phyloP scores from a whole-genome alignment of 352 stramenopile genomes.

The Phytophthora ohioensis region DNA sequence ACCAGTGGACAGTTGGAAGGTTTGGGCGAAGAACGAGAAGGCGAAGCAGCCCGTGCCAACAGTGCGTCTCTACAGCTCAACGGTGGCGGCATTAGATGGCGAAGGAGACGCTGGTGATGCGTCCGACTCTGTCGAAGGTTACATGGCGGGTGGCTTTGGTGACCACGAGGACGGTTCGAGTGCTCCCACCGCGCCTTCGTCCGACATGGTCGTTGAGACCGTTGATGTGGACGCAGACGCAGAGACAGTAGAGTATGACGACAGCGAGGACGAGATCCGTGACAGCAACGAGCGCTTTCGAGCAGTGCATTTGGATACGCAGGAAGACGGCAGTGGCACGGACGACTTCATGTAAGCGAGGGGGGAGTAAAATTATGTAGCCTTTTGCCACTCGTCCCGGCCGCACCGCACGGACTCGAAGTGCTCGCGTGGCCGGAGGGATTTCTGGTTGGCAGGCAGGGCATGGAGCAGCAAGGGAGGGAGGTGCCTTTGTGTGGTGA shows the following conservation, averaged over 20 bases:
- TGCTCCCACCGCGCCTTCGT: slow-evolving; percentile 33
- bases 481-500: slow-evolving; percentile 28
- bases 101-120: slow-evolving; percentile 71
- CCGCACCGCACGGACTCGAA: slow-evolving; percentile 11
- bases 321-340: slow-evolving; percentile 76
- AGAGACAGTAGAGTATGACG: slow-evolving; percentile 90
- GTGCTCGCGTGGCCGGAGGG: slow-evolving; percentile 7
- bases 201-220: slow-evolving; percentile 46
- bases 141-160: slow-evolving; percentile 39
- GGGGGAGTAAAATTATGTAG: slow-evolving; percentile 45
- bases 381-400: slow-evolving; percentile 33
- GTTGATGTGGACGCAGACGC: slow-evolving; percentile 77
- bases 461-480: slow-evolving; percentile 9
- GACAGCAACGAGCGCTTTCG: slow-evolving; percentile 92
- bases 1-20: slow-evolving; percentile 83
- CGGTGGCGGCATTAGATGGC: slow-evolving; percentile 49
- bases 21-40: slow-evolving; percentile 91
- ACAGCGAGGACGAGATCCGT: slow-evolving; percentile 91
- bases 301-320: slow-evolving; percentile 87
- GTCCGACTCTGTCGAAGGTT: slow-evolving; percentile 78
- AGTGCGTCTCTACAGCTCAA: slow-evolving; percentile 78
- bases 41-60: slow-evolving; percentile 64
- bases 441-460: slow-evolving; percentile 22
- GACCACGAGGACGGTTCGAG: slow-evolving; percentile 27
- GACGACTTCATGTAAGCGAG: slow-evolving; percentile 83